phyloP scores from a whole-genome alignment of 2,329 filamentous ascomycete genomes.

The Pseudogymnoascus sp. region DNA sequence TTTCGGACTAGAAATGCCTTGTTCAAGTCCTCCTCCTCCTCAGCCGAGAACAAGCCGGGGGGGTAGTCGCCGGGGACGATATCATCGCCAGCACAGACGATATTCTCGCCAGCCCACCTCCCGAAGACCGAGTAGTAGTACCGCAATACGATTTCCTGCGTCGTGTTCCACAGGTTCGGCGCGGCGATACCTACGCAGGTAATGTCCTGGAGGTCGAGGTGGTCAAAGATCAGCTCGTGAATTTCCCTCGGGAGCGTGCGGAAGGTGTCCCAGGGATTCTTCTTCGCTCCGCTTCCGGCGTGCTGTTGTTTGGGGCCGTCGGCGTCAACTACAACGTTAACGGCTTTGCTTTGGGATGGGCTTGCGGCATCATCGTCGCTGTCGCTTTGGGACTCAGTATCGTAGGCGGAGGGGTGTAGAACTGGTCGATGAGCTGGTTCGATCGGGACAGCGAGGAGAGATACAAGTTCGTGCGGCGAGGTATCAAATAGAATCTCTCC shows the following conservation, averaged over 20 bases:
- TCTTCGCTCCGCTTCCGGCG: not conserved
- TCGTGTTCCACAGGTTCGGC: not conserved
- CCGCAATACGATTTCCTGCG: not conserved
- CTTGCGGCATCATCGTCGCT: not conserved
- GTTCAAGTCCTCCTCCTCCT: not conserved
- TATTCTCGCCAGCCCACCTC: not conserved
- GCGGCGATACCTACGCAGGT: not conserved
- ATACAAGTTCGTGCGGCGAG: not conserved
- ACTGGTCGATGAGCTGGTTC: not conserved
- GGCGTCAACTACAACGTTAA: too few relatives aligned
- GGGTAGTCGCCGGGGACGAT: not conserved
- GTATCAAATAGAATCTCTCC: not conserved
- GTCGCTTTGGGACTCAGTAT: not conserved
- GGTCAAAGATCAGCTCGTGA: conserved; percentile 20
- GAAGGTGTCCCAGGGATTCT: not conserved
- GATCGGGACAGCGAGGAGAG: not conserved
- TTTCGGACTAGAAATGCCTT: not conserved
- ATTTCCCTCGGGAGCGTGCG: conserved; percentile 12
- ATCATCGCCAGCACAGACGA: not conserved
- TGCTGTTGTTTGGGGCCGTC: too few relatives aligned
- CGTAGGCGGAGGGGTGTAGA: not conserved
- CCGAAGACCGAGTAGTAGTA: not conserved
- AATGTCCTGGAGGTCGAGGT: conserved; percentile 17
- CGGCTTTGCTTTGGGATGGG: not conserved
- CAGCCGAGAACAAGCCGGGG: not conserved